Percentiles rank a stretch among this genome's conserved stretches.
Conservation (phyloP, 352 stramenopile species). For the Phytophthora fragariae region DNA sequence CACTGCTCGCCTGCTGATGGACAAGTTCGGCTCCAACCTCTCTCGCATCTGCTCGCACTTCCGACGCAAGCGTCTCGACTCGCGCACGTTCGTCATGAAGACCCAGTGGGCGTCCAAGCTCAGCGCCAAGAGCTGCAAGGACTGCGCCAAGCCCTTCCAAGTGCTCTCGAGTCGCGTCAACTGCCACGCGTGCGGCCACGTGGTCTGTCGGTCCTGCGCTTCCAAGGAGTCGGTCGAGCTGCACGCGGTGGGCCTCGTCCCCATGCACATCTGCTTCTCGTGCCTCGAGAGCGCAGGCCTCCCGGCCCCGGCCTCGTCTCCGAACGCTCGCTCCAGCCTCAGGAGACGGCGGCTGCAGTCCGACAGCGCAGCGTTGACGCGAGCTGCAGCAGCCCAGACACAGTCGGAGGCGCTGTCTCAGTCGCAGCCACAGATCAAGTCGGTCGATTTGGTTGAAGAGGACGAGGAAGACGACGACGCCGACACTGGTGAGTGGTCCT, state of each 20-base stretch:
- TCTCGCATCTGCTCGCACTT: slow-evolving; percentile 55
- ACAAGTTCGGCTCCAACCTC: slow-evolving; percentile 53
- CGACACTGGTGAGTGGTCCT: slow-evolving; percentile 45
- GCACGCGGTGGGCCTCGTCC: slow-evolving; percentile 46
- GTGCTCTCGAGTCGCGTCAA: slow-evolving; percentile 52
- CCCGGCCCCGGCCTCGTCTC: slow-evolving; percentile 15
- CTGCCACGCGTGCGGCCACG: slow-evolving; percentile 49
- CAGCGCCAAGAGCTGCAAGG: slow-evolving; percentile 39
- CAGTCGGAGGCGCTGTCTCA: slow-evolving; percentile 20
- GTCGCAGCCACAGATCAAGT: slow-evolving; percentile 25
- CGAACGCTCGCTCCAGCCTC: slow-evolving; percentile 15
- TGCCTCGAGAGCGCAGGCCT: slow-evolving; percentile 43
- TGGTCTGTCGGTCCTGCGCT: slow-evolving; percentile 44
- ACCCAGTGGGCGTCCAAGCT: slow-evolving; percentile 50
- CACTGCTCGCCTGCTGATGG: slow-evolving; percentile 48
- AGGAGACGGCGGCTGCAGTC: slow-evolving; percentile 36
- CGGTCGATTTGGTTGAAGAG: slow-evolving; percentile 32
- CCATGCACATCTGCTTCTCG: slow-evolving; percentile 52
- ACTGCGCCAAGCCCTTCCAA: slow-evolving; percentile 47
- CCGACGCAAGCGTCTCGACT: slow-evolving; percentile 54
- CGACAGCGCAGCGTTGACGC: slow-evolving; percentile 17
- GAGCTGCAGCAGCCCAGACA: slow-evolving; percentile 3
- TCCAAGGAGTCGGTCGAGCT: slow-evolving; percentile 52
- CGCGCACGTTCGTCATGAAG: slow-evolving; percentile 57
- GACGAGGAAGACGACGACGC: slow-evolving; percentile 40